A percentile compares a stretch with the other conserved stretches of the same genome.
Evolutionary conservation across 164 flowering plant genomes (phyloP).

Genomic region (Aristolochia contorta): DNA sequence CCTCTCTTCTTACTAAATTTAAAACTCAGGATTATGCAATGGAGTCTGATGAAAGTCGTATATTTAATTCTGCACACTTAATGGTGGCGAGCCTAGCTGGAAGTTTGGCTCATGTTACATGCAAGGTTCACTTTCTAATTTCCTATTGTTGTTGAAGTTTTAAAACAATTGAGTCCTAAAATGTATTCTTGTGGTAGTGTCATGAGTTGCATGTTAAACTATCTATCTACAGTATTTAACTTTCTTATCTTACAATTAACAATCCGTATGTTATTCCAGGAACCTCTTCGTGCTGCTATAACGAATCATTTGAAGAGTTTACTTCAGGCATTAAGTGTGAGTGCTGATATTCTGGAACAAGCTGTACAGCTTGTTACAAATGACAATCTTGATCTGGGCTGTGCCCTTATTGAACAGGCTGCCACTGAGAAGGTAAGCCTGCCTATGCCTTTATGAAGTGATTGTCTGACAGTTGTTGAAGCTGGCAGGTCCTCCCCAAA

Average conservation of each 20-base stretch:
- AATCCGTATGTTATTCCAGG: constrained; percentile 33
- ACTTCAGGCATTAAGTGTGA: constrained; percentile 50
- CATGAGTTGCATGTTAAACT: background rate
- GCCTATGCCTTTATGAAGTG: background rate
- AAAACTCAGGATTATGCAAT: constrained; percentile 68
- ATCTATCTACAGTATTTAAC: background rate
- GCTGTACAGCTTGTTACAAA: constrained; percentile 79
- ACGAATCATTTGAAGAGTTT: constrained; percentile 59
- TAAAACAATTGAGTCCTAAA: too few relatives aligned
- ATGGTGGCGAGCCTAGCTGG: constrained; percentile 98
- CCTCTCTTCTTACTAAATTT: background rate
- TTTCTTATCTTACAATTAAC: background rate
- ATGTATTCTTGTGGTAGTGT: too few relatives aligned
- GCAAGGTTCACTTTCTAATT: constrained; percentile 58
- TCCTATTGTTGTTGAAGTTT: background rate
- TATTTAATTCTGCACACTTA: constrained; percentile 84
- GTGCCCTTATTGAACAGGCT: constrained; percentile 90
- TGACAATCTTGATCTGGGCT: constrained; percentile 94
- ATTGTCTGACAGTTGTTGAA: too few relatives aligned
- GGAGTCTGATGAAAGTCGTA: constrained; percentile 92
- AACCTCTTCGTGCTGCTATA: constrained; percentile 78
- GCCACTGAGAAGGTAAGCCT: constrained; percentile 79
- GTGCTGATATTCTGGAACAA: constrained; percentile 62
- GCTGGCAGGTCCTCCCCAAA: too few relatives aligned
- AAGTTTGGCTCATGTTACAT: constrained; percentile 97